Percentiles rank a stretch among this genome's conserved stretches.
These are phyloP conservation scores for Ascochyta clinopodiicola DNA, from an alignment of 2,329 filamentous ascomycete genomes.

Conservation along the genomic window DNA sequence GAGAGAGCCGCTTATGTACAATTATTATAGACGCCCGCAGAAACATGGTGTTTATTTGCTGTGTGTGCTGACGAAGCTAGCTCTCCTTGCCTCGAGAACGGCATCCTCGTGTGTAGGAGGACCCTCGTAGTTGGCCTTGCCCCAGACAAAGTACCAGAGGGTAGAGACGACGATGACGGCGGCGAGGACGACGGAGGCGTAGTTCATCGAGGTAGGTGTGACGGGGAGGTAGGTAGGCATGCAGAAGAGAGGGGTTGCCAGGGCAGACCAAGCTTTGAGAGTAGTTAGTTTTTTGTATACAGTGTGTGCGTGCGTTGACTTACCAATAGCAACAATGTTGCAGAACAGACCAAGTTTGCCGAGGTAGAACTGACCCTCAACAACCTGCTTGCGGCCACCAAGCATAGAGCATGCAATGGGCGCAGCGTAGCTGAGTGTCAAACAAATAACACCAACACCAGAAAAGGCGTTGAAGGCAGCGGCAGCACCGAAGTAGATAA, in stretches of 20 bases:
- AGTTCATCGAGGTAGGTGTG: constrained; percentile 69
- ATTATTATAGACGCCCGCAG: not conserved
- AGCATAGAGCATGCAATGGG: constrained; percentile 71
- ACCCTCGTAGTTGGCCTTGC: constrained; percentile 71
- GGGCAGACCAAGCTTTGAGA: constrained; percentile 63
- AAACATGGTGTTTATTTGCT: constrained; percentile 20
- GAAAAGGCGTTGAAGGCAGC: constrained; percentile 77
- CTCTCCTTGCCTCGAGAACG: constrained; percentile 40
- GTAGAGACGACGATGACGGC: constrained; percentile 67
- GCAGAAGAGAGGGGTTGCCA: constrained; percentile 76
- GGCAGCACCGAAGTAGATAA: constrained; percentile 73
- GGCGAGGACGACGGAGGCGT: constrained; percentile 76
- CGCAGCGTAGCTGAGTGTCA: constrained; percentile 71
- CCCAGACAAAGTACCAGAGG: constrained; percentile 73
- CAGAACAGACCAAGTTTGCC: constrained; percentile 66
- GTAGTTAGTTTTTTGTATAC: not conserved
- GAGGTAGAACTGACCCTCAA: constrained; percentile 65
- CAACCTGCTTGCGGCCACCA: constrained; percentile 65
- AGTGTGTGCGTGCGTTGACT: constrained; percentile 51
- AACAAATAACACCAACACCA: constrained; percentile 72
- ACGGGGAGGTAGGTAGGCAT: constrained; percentile 72
- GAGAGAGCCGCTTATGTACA: constrained; percentile 1
- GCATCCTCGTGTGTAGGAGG: constrained; percentile 55
- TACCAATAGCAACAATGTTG: constrained; percentile 68
- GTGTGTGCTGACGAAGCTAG: constrained; percentile 36